Evolutionary conservation across 2,329 filamentous ascomycete genomes (phyloP).

Genomic region (Macrophomina tecta): DNA sequence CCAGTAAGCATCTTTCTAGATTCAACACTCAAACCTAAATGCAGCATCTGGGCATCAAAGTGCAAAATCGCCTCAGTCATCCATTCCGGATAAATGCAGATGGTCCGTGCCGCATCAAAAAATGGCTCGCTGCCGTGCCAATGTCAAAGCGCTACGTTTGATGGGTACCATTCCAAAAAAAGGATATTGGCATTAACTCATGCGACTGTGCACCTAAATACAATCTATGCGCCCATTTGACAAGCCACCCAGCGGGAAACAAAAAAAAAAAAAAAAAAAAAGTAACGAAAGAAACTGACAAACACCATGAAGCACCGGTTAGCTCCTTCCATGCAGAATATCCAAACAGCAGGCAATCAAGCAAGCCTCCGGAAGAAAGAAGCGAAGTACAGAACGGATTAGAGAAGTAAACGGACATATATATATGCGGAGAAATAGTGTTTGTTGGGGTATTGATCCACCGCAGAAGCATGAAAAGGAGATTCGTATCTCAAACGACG

Average conservation of each 20-base stretch:
- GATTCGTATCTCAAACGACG: constrained; percentile 17
- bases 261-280: background rate
- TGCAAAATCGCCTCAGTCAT: no score
- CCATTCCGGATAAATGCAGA: no score
- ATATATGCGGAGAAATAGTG: constrained; percentile 4
- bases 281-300: background rate
- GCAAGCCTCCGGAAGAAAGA: background rate
- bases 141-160: no score
- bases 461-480: background rate
- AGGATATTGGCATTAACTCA: constrained; percentile 2
- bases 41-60: no score
- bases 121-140: no score
- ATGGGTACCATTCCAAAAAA: background rate
- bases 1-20: background rate
- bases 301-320: constrained; percentile 12
- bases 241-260: background rate
- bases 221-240: constrained; percentile 16
- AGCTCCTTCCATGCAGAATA: constrained; percentile 19
- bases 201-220: constrained; percentile 20
- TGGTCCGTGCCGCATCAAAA: no score
- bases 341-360: background rate
- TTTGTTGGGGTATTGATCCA: constrained; percentile 20
- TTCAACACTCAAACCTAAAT: background rate
- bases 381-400: background rate
- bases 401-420: background rate